Conservation (phyloP, 768 basidiomycete species). For the Trametes cubensis region DNA sequence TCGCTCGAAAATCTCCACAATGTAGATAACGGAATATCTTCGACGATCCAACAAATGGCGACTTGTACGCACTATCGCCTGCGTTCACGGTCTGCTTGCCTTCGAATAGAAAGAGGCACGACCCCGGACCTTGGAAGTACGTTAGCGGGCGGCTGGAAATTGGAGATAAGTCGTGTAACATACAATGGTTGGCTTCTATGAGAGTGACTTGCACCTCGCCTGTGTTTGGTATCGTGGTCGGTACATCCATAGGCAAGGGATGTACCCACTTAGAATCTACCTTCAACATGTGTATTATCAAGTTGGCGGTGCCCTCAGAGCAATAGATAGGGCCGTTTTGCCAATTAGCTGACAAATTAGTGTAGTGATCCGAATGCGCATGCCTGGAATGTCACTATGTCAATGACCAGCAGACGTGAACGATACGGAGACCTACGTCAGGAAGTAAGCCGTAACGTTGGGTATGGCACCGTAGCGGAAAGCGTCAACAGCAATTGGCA, state of each 20-base stretch:
- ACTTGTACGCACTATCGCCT: slow-evolving; percentile 79
- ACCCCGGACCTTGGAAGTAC: slow-evolving; percentile 66
- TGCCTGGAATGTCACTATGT: slow-evolving; percentile 54
- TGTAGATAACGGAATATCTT: slow-evolving; percentile 87
- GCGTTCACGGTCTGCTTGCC: slow-evolving; percentile 88
- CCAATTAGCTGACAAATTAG: slow-evolving; percentile 88
- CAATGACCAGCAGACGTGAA: slow-evolving; percentile 2
- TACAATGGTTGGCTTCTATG: slow-evolving; percentile 97
- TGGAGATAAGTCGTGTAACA: slow-evolving; percentile 14
- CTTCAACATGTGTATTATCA: slow-evolving; percentile 88
- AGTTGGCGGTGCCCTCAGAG: slow-evolving; percentile 88
- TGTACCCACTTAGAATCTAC: slow-evolving; percentile 91
- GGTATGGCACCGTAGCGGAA: slow-evolving; percentile 94
- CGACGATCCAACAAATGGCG: slow-evolving; percentile 67
- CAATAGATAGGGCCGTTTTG: slow-evolving; percentile 94
- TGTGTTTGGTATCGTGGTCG: slow-evolving; percentile 77
- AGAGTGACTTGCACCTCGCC: slow-evolving; percentile 87
- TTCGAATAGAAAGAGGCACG: slow-evolving; percentile 91
- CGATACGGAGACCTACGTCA: slow-evolving; percentile 59
- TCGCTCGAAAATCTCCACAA: slow-evolving; percentile 93
- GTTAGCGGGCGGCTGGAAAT: not conserved
- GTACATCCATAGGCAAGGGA: slow-evolving; percentile 78
- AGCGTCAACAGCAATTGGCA: slow-evolving; percentile 98
- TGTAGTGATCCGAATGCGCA: slow-evolving; percentile 97
- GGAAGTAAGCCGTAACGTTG: slow-evolving; percentile 84